Base-by-base conservation (phyloP, 306 rosid genomes). In the Clitoria ternatea region DNA sequence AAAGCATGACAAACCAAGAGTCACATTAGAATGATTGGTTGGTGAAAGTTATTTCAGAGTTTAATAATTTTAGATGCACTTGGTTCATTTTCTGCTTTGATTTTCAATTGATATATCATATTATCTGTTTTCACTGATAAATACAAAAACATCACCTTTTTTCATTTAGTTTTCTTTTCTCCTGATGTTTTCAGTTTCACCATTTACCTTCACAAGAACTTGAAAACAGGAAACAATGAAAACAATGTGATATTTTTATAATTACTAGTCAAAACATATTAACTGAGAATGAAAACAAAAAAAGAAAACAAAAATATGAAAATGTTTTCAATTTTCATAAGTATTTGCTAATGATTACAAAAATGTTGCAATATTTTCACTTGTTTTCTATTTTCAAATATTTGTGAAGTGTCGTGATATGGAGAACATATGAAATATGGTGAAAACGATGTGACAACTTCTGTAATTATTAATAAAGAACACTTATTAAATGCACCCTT, bases 1-100 rank as follows among this genome's bases (percentile, higher is more conserved):
- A 68, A 32, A 66, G 42, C 56, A 83, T 32, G 52, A 73, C 15
- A 70, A 77, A 75, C 45, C 39, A 63, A 57, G 81, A 78, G 61
- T 42, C 17, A 54, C 23, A 50, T 75, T 69, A 70, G 71, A 60
- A 33, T 60, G 55, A 59, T 32, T 32, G 61, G 30, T 33, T 56
- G 67, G 68, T 56, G 70, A 75, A 32, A 60, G 33, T 49, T 85
- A 14, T 63, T 53, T 48, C 52, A 18, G 59, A n/a, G 55, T 60
- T 26, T 24, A 55, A 39, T 22, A 71, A 71, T 33, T 53, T 60
- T 60, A 7, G 27, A n/a, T 7, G n/a, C 29, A 18, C n/a, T 37
- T 37, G 24, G 72, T 30, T 52, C 19, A 12, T 39, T 11, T 56
- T 10, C 45, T 43, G 23, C 42, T 45, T 69, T 39, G 17, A 37